Conservation (phyloP, 2,329 filamentous ascomycete species). For the Arachnopeziza araneosa region DNA sequence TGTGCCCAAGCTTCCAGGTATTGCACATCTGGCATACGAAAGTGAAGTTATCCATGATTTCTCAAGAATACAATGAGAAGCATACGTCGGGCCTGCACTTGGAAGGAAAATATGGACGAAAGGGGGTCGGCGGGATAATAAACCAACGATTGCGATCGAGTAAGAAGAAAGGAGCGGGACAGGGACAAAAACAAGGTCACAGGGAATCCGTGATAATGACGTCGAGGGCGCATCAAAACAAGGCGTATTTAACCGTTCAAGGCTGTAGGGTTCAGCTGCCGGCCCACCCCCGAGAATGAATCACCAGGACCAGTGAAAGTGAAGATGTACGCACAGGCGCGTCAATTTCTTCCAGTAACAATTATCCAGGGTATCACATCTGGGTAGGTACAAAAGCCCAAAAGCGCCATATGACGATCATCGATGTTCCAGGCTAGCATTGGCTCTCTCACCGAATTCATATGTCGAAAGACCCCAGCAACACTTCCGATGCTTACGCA, state of each 20-base stretch:
- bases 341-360: background rate
- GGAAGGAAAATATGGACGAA: background rate
- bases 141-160: background rate
- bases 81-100: background rate
- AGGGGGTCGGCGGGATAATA: background rate
- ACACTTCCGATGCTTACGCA: background rate
- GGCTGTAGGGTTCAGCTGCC: background rate
- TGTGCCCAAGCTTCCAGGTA: background rate
- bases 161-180: background rate
- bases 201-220: background rate
- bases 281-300: background rate
- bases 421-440: background rate
- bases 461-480: background rate
- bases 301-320: background rate
- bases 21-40: background rate
- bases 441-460: conserved; percentile 5
- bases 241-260: background rate
- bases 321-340: background rate
- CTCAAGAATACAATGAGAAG: background rate
- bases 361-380: background rate
- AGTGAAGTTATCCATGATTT: background rate
- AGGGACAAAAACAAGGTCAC: background rate
- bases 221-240: background rate
- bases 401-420: background rate
- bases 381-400: background rate